Percentiles rank a stretch among this genome's conserved stretches.
These are phyloP conservation scores for Penicillium sp. DNA, from an alignment of 2,329 filamentous ascomycete species.

Conservation along the genomic window DNA sequence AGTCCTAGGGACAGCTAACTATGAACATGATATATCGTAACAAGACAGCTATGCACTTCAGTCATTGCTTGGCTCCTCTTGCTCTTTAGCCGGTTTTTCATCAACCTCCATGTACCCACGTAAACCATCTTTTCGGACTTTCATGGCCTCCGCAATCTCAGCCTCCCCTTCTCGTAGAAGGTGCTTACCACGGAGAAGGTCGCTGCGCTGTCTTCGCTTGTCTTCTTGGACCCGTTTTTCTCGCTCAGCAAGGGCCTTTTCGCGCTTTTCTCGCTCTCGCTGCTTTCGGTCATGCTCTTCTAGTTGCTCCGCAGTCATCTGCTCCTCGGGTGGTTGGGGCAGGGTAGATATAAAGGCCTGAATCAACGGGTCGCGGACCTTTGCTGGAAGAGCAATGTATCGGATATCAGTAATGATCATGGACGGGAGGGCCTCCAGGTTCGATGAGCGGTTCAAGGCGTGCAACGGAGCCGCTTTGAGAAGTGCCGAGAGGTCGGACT, in stretches of 20 bases:
- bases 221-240: constrained; percentile 47
- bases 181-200: constrained; percentile 43
- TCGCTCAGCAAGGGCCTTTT: constrained; percentile 46
- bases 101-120: constrained; percentile 42
- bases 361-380: constrained; percentile 44
- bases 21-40: not conserved
- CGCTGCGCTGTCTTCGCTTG: constrained; percentile 42
- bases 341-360: constrained; percentile 48
- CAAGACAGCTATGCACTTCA: not conserved
- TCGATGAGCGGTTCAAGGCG: constrained; percentile 43
- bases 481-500: constrained; percentile 48
- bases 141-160: constrained; percentile 48
- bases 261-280: constrained; percentile 46
- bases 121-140: constrained; percentile 44
- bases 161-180: constrained; percentile 47
- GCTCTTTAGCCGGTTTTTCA: constrained; percentile 10
- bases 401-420: constrained; percentile 47
- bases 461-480: constrained; percentile 47
- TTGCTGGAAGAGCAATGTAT: constrained; percentile 44
- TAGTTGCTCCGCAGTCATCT: constrained; percentile 41
- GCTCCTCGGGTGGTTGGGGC: constrained; percentile 39
- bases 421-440: constrained; percentile 41
- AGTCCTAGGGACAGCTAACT: not conserved
- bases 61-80: constrained; percentile 14
- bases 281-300: constrained; percentile 40